Evolutionary conservation across 306 rosid species (phyloP), one percentile per base, ranked within the genome.

Genomic region (Bauhinia variegata): DNA sequence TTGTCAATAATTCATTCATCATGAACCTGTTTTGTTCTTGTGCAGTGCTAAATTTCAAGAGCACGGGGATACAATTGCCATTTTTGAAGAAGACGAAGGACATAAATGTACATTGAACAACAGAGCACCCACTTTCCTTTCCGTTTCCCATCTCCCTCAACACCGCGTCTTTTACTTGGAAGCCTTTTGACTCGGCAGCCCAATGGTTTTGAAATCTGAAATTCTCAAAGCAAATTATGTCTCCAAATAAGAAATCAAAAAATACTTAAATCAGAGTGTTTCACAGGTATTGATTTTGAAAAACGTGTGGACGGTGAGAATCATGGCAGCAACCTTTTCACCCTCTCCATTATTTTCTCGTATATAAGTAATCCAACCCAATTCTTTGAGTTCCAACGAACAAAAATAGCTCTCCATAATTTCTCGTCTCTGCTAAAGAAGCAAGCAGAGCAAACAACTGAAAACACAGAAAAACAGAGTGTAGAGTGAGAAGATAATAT

Each of bases 291-390:
- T 46, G 11, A 16, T 39, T 52, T 13, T 0, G 7, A 67, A 71
- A 87, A 81, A 84, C 82, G 84, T 80, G 91, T 85, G 92, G 87
- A 68, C 88, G 82, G 79, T 51, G 78, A 60, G 55, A 33, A 50
- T 52, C 76, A 71, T 33, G 34, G 8, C 6, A 39, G 53, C 63
- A 15, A 69, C 73, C 52, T 63, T 28, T 68, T 56, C 34, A 16
- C 17, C 18, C 23, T 0, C 14, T 16, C 17, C 4, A n/a, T 41
- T 74, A n/a, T 41, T 74, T 9, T 46, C 5, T 14, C 37, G 37
- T 65, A 47, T 76, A 68, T 67, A 65, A 34, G 65, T 59, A 65
- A 59, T 68, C 70, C 6, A 4, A 65, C 51, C 74, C 59, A 55
- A 19, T 67, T 13, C 38, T 5, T 49, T 50, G 28, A 57, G 41